These are phyloP conservation scores for Pseudogymnoascus sp. DNA, from an alignment of 2,329 filamentous ascomycete species.

Conservation along the genomic window DNA sequence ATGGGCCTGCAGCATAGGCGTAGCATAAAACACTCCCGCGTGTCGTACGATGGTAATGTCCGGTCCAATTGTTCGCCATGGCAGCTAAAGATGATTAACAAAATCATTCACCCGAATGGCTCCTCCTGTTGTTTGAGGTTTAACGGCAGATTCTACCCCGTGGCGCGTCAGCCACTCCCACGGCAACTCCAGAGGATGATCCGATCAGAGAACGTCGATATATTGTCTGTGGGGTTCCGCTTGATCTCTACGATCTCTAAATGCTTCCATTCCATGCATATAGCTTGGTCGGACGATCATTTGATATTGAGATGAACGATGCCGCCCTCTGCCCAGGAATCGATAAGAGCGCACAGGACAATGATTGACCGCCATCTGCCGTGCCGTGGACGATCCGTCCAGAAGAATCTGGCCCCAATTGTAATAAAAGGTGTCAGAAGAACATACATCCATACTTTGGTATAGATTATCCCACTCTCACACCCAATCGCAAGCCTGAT, in stretches of 20 bases:
- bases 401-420: not conserved
- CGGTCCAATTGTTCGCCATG: not conserved
- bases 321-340: not conserved
- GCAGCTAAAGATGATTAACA: not conserved
- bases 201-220: not conserved
- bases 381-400: not conserved
- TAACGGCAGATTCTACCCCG: not conserved
- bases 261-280: constrained; percentile 8
- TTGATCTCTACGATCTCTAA: not conserved
- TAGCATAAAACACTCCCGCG: not conserved
- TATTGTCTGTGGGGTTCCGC: not conserved
- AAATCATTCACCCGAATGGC: not conserved
- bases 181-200: not conserved
- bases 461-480: not conserved
- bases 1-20: not conserved
- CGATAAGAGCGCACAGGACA: not conserved
- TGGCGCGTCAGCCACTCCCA: not conserved
- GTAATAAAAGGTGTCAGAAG: not conserved
- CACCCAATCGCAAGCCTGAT: not conserved
- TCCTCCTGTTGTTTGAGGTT: constrained; percentile 4
- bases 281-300: not conserved
- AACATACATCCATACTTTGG: not conserved
- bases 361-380: not conserved
- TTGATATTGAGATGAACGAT: not conserved
- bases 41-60: not conserved